Base-by-base conservation (phyloP, 2,329 filamentous ascomycete species). In the Neofusicoccum kwambonambiense region DNA sequence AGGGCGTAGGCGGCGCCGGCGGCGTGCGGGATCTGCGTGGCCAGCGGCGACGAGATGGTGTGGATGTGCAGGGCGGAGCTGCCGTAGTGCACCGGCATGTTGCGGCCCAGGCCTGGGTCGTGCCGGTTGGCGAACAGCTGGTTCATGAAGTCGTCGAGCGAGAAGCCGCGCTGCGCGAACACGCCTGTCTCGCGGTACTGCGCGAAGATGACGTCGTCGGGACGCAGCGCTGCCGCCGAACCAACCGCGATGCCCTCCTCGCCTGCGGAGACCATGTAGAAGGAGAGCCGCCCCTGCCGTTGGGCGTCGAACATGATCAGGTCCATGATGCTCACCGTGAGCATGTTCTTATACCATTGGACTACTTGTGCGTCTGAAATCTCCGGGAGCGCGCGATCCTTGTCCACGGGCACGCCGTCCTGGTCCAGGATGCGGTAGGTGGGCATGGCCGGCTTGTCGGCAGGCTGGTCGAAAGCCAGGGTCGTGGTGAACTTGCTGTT, bases 271-370 rank as follows among this genome's bases (percentile, higher is more conserved):
- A 89, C 94, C 91, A 99, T 98, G 79, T 99, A 99, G 79, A 99
- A 99, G 77, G 90, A 93, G 64, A 97, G 80, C 19, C 92, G 87
- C n/a, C 93, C 93, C 78, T 99, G 95, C 51, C 95, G 85, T 79
- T 99, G 95, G 0, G 95, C 93, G 73, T 99, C 95, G 74, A 97
- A 97, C 93, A 98, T 98, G 75, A 98, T 91, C 64, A 96, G 78
- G 75, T 99, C 95, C 92, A 99, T 95, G 70, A 98, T 90, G 64
- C 90, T 88, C 64, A 89, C 86, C 83, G 81, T 84, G 65, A 89
- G 77, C 87, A 89, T 89, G 70, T 88, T 86, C 68, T 82, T 85
- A 72, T 89, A 89, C 78, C 87, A 82, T 4, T 77, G 80, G 47
- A 88, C 67, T 0, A 86, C 79, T 66, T 95, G 88, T 62, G 85